Evolutionary conservation across 75 land plant genomes (phyloP).

Genomic region (Ceratopteris richardii): DNA sequence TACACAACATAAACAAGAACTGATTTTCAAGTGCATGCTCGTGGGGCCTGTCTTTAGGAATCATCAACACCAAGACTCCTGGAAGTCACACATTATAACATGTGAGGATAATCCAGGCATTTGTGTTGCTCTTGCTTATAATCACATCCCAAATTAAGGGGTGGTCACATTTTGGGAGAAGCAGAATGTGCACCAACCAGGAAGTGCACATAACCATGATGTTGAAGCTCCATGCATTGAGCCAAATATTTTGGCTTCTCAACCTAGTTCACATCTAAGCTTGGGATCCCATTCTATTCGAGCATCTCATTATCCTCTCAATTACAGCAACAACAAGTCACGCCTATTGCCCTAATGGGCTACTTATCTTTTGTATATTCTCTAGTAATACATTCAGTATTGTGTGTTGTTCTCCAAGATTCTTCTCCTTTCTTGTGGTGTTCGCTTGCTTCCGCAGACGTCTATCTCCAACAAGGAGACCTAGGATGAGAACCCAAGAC

Average conservation of each 20-base stretch:
- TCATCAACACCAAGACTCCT: background rate
- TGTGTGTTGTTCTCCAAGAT: background rate
- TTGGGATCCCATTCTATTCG: background rate
- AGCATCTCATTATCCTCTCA: slow-evolving; percentile 2
- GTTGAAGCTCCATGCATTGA: slow-evolving; percentile 6
- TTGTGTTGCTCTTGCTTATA: slow-evolving; percentile 75
- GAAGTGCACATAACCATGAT: background rate
- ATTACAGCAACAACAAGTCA: slow-evolving; percentile 6
- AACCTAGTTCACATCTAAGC: slow-evolving; percentile 2
- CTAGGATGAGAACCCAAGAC: no score
- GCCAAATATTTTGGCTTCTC: slow-evolving; percentile 19
- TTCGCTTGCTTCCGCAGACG: no score
- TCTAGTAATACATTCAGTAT: no score
- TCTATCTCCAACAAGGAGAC: no score
- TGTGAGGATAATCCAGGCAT: slow-evolving; percentile 47
- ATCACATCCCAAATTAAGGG: slow-evolving; percentile 29
- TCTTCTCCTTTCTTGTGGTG: no score
- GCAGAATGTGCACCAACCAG: slow-evolving; percentile 12
- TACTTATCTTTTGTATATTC: no score
- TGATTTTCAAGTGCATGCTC: slow-evolving; percentile 58
- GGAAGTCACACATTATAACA: slow-evolving; percentile 52
- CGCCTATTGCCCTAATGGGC: no score
- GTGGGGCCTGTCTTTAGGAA: slow-evolving; percentile 55
- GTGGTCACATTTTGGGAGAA: slow-evolving; percentile 78
- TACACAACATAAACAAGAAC: slow-evolving; percentile 10